Conservation (phyloP, 345 rosid species). For the Pistacia vera region DNA sequence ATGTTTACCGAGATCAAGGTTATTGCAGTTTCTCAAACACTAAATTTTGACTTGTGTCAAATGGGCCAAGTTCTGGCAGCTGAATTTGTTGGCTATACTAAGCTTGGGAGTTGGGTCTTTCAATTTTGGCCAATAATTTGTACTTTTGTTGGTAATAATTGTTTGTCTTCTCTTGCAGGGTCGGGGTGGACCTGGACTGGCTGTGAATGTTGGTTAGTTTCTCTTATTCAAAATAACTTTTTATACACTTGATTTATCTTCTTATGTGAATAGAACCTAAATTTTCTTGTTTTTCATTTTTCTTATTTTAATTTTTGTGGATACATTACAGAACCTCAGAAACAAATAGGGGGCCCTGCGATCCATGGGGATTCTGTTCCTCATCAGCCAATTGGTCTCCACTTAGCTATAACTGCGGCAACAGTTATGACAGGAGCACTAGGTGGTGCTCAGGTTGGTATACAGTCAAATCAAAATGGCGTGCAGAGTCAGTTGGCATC, state of each 20-base stretch:
- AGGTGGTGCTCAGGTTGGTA: conserved; percentile 66
- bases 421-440: conserved; percentile 75
- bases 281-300: neutral
- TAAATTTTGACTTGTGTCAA: neutral
- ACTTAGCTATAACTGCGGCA: conserved; percentile 79
- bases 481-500: conserved; percentile 48
- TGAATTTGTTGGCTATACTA: neutral
- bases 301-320: conserved; percentile 12
- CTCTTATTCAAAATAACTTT: conserved; percentile 2
- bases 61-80: neutral
- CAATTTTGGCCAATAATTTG: neutral
- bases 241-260: conserved; percentile 6
- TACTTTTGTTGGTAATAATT: conserved; percentile 10
- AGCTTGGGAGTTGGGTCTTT: neutral
- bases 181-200: conserved; percentile 83
- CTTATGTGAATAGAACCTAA: neutral
- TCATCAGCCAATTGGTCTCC: conserved; percentile 85
- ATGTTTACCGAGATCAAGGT: neutral
- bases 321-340: conserved; percentile 53
- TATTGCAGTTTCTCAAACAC: neutral
- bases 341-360: conserved; percentile 61
- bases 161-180: conserved; percentile 59
- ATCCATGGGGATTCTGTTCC: conserved; percentile 47
- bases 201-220: conserved; percentile 56
- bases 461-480: conserved; percentile 53